These are phyloP conservation scores for Aspergillus melleus DNA, from an alignment of 2,329 filamentous ascomycete species.

Conservation along the genomic window DNA sequence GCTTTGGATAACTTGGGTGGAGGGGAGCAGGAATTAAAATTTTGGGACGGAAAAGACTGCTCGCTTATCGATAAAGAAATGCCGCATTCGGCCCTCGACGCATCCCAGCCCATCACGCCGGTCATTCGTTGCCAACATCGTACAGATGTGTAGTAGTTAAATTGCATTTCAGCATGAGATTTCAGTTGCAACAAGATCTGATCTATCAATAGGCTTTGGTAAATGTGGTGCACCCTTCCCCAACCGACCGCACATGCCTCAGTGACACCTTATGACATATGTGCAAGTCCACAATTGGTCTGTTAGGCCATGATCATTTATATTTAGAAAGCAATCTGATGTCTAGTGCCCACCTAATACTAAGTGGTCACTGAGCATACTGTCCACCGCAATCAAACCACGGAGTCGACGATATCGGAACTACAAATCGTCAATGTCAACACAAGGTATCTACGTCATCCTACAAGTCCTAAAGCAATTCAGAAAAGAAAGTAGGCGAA, in stretches of 20 bases:
- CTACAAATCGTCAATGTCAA: not conserved
- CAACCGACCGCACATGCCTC: too few relatives aligned
- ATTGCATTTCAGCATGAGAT: too few relatives aligned
- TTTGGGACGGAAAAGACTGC: conserved; percentile 31
- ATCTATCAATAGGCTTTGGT: too few relatives aligned
- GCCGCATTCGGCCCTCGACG: conserved; percentile 32
- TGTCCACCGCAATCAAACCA: not conserved
- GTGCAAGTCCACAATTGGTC: too few relatives aligned
- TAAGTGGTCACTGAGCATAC: too few relatives aligned
- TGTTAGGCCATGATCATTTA: too few relatives aligned
- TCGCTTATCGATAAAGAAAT: conserved; percentile 41
- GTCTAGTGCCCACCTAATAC: too few relatives aligned
- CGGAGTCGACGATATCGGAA: too few relatives aligned
- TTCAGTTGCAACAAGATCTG: too few relatives aligned
- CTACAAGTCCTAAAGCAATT: not conserved
- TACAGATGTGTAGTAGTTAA: not conserved
- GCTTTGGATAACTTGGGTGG: conserved; percentile 10
- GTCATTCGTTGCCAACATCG: not conserved
- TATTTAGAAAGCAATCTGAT: too few relatives aligned
- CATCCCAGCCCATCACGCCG: not conserved
- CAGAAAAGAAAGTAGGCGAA: conserved; percentile 15
- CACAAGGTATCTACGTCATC: not conserved
- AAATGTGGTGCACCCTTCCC: too few relatives aligned
- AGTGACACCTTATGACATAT: too few relatives aligned
- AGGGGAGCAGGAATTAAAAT: conserved; percentile 24